phyloP scores from a whole-genome alignment of 2,329 filamentous ascomycete species.

The Pezicula radicicola region DNA sequence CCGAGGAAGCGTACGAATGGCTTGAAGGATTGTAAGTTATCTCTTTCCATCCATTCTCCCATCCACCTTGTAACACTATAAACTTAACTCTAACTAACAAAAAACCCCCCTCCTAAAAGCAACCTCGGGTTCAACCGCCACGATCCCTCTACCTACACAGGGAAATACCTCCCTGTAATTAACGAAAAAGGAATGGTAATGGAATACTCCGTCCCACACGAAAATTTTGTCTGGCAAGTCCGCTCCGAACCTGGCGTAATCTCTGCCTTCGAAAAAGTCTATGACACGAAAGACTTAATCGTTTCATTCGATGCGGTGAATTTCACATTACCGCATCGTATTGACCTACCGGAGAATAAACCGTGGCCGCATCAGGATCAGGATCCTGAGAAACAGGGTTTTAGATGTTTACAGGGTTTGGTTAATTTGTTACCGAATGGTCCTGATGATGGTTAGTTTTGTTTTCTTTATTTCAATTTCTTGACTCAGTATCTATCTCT shows the following conservation, averaged over 20 bases:
- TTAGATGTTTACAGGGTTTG: constrained; percentile 48
- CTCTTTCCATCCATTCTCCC: background rate
- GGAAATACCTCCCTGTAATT: constrained; percentile 32
- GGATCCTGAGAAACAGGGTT: constrained; percentile 39
- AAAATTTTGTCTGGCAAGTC: constrained; percentile 46
- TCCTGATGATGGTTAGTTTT: no score
- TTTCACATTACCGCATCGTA: constrained; percentile 29
- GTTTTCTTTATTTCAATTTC: no score
- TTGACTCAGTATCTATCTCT: no score
- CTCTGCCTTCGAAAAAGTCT: constrained; percentile 42
- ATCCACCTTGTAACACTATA: background rate
- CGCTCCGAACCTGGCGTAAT: constrained; percentile 45
- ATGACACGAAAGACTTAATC: constrained; percentile 41
- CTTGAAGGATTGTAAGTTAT: background rate
- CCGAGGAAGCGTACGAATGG: background rate
- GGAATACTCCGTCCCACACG: constrained; percentile 42
- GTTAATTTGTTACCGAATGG: constrained; percentile 32
- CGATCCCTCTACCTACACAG: constrained; percentile 1
- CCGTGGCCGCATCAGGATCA: constrained; percentile 46
- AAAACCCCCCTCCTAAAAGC: background rate
- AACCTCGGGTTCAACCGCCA: background rate
- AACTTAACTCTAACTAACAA: background rate
- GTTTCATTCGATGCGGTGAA: constrained; percentile 41
- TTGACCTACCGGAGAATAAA: constrained; percentile 32
- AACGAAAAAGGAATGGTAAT: constrained; percentile 47